Percentiles rank a stretch among this genome's conserved stretches.
These are phyloP conservation scores for Brassica cretica DNA, from an alignment of 345 rosid species.

Conservation along the genomic window DNA sequence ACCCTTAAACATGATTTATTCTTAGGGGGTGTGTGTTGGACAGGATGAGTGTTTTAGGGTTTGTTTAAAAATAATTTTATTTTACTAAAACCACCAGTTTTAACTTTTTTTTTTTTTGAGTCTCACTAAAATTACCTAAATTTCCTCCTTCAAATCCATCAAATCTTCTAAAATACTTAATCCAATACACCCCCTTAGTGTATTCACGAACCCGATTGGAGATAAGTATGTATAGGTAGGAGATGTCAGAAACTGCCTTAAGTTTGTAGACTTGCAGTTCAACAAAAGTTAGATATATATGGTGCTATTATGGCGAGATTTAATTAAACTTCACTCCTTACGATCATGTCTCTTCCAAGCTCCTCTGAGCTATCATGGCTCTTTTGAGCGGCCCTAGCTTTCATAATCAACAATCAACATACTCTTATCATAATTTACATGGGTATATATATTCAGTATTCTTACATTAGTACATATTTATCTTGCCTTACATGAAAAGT, in stretches of 20 bases:
- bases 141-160: no score
- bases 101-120: no score
- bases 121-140: no score
- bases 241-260: not conserved
- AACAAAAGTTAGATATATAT: not conserved
- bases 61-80: no score
- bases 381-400: not conserved
- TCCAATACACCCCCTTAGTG: no score
- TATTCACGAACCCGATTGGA: not conserved
- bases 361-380: not conserved
- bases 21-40: not conserved
- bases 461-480: not conserved
- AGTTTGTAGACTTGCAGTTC: not conserved
- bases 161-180: no score
- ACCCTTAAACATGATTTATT: not conserved
- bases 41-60: no score
- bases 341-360: not conserved
- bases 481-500: not conserved
- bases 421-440: not conserved
- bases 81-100: no score
- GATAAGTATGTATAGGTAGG: not conserved
- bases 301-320: not conserved
- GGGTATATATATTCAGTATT: not conserved
- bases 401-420: not conserved
- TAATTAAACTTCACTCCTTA: not conserved